phyloP scores from a whole-genome alignment of 2,329 filamentous ascomycete species.

The Microcera coccophila region DNA sequence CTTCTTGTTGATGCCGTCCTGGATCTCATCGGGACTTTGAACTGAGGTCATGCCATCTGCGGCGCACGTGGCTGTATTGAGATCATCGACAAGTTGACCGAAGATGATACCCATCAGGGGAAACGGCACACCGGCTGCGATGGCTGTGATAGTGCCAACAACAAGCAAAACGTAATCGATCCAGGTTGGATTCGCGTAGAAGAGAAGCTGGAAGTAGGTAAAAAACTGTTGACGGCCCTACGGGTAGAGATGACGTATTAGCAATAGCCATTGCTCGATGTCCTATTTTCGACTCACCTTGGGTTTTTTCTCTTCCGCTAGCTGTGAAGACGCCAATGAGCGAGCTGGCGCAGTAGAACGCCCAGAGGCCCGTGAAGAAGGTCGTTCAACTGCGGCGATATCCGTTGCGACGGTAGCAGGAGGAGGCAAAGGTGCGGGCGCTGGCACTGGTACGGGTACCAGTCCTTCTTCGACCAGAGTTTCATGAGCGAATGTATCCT shows the following conservation, averaged over 20 bases:
- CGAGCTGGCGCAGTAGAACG: constrained; percentile 13
- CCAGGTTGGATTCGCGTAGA: constrained; percentile 43
- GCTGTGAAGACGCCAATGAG: constrained; percentile 7
- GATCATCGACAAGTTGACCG: constrained; percentile 58
- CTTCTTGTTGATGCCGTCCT: constrained; percentile 49
- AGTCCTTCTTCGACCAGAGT: too few relatives aligned
- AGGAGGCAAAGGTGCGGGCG: not conserved
- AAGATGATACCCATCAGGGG: constrained; percentile 63
- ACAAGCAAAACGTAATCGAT: constrained; percentile 42
- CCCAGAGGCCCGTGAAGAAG: constrained; percentile 8
- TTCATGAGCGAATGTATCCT: too few relatives aligned
- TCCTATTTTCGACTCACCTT: constrained; percentile 6
- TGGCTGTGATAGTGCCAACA: constrained; percentile 43
- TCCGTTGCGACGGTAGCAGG: not conserved
- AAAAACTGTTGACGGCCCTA: constrained; percentile 26
- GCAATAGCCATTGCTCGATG: not conserved
- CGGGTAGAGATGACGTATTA: constrained; percentile 1
- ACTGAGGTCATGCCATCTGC: constrained; percentile 22
- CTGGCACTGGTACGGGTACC: not conserved
- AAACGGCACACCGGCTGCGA: constrained; percentile 59
- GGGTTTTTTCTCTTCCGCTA: constrained; percentile 6
- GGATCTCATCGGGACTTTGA: constrained; percentile 29
- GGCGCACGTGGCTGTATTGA: constrained; percentile 55
- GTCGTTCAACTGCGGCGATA: constrained; percentile 2
- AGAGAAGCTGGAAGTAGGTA: constrained; percentile 43